Conservation (phyloP, 345 rosid genomes). For the Noccaea bulbosa region DNA sequence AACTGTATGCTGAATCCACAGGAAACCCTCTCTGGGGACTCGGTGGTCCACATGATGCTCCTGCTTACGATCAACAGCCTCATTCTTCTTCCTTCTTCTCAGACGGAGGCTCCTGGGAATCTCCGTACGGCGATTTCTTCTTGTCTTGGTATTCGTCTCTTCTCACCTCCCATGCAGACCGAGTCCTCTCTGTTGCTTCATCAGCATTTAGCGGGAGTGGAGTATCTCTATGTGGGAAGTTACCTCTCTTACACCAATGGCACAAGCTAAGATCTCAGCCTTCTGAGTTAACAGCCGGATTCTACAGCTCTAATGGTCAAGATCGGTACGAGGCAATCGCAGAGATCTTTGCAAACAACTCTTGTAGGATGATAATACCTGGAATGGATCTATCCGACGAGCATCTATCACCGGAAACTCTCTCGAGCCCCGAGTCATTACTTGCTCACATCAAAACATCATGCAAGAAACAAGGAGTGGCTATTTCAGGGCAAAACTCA, state of each 20-base stretch:
- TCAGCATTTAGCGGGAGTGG: constrained; percentile 48
- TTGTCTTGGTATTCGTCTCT: constrained; percentile 83
- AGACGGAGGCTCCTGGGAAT: constrained; percentile 89
- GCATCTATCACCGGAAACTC: constrained; percentile 51
- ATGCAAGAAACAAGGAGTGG: constrained; percentile 66
- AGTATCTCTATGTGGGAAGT: constrained; percentile 57
- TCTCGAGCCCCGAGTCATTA: constrained; percentile 69
- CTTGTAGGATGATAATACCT: constrained; percentile 78
- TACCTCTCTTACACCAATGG: constrained; percentile 80
- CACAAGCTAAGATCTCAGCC: constrained; percentile 70
- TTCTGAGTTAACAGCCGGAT: constrained; percentile 81
- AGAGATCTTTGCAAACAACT: constrained; percentile 69
- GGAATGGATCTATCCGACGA: constrained; percentile 86
- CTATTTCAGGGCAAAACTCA: constrained; percentile 76
- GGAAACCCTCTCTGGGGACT: constrained; percentile 93
- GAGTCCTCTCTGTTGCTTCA: constrained; percentile 69
- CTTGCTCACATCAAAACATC: constrained; percentile 61
- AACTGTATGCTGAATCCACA: constrained; percentile 64
- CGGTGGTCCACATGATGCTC: constrained; percentile 88
- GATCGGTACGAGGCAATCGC: constrained; percentile 69
- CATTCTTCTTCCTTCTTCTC: constrained; percentile 61
- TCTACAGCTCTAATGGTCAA: constrained; percentile 59
- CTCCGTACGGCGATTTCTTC: constrained; percentile 82
- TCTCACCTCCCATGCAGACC: constrained; percentile 72
- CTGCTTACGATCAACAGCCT: constrained; percentile 62